Base-by-base conservation (phyloP, 208 protist species). In the Porcisia deanei region DNA sequence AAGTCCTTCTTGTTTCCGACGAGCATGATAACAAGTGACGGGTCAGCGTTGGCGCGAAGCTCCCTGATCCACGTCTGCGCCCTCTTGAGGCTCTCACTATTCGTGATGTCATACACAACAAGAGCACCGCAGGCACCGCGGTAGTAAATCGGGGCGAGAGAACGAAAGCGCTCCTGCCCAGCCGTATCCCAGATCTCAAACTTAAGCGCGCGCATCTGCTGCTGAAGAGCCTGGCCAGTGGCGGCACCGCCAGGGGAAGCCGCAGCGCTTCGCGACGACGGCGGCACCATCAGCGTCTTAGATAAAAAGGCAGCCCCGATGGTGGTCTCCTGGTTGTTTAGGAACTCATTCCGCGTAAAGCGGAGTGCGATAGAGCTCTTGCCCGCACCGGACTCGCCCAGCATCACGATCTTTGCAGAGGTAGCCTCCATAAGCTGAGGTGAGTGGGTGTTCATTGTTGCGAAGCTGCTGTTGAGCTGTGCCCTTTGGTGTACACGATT, bases 81-180 rank as follows among this genome's bases (percentile, higher is more conserved):
- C 77, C 94, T 96, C 66, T 90, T 80, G 73, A 99, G 96, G 75
- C 92, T 98, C 73, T 99, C 94, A 71, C 89, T 88, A 85, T 96
- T 98, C 9, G 98, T 99, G 71, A 99, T 98, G 82, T 99, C 98
- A 81, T 99, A 99, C 57, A 99, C 98, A 8, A 99, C 89, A 10
- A 99, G 75, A 14, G 94, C 94, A 60, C 91, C 94, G 63, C 85
- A 91, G 16, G 96, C 93, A n/a, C 93, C 92, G 68, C 96, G 91
- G 85, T 98, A 98, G 83, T 98, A 98, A 53, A 98, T 98, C 25
- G 94, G 94, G 16, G 94, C 94, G 16, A 98, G 86, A 20, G 94
- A 94, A 67, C 94, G 88, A 73, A 96, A 98, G 43, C 93, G 93
- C 81, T 98, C 95, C 87, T 98, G 95, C 1, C 95, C 95, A 25